Evolutionary conservation across 2,329 filamentous ascomycete species (phyloP), one percentile per base, ranked within the genome.

Genomic region (Colletotrichum paranaense): DNA sequence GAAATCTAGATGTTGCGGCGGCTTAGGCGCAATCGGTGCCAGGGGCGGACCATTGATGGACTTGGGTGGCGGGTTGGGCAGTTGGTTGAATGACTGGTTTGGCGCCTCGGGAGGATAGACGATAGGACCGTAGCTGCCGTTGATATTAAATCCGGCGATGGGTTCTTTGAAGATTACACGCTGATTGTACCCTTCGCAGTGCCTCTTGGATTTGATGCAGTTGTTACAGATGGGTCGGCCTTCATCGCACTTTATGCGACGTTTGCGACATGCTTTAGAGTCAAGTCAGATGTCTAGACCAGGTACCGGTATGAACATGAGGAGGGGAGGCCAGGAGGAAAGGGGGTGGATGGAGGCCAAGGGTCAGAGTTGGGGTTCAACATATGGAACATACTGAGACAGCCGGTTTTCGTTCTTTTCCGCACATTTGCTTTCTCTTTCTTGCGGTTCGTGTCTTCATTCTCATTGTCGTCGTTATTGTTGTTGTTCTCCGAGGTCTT

Each of bases 161-260:
- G 92, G 92, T 63, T 94, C 89, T 80, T 95, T 96, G 87, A 96
- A 97, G 72, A 95, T 87, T 67, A 97, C 91, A 59, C 93, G 90
- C 81, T 94, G 93, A 77, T 91, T 95, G 81, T 97, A 97, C 66
- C 94, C 94, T 81, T 97, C 94, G 81, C 94, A 97, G 76, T 91
- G 87, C 16, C 94, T 89, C 82, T 95, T 96, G 22, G 94, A 96
- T 80, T 96, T 97, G 84, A 93, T 91, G 83, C 94, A 97, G 79
- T 97, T 97, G 79, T 89, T 91, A 83, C 94, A 97, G 32, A 89
- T 93, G 30, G 94, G 94, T 62, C 93, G 90, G 78, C 95, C 94
- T 82, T 98, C 97, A 75, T 97, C 97, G 82, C 97, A 99, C 84
- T 98, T 99, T 83, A 99, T 98, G 75, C 97, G 93, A 66, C 97